Percentiles rank a stretch among this genome's conserved stretches.
Evolutionary conservation across 2,329 filamentous ascomycete genomes (phyloP).

Genomic region (Trichophyton simii): DNA sequence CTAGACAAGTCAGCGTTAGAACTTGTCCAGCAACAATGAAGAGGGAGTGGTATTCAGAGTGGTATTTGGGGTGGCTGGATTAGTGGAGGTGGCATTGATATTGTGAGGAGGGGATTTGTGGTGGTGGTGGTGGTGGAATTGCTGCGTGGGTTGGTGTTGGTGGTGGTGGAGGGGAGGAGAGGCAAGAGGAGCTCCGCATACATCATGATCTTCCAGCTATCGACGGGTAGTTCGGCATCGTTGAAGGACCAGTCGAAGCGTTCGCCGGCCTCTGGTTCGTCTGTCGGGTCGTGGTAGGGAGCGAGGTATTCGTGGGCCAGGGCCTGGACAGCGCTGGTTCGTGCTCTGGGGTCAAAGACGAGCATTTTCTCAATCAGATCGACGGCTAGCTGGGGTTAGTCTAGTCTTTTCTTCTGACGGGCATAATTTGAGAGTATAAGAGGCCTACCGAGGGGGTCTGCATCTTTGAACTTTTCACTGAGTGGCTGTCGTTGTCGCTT

Average conservation of each 20-base stretch:
- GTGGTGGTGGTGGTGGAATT: neutral
- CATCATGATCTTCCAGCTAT: slow-evolving; percentile 99
- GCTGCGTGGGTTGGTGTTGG: neutral
- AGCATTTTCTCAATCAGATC: slow-evolving; percentile 94
- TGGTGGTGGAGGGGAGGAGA: slow-evolving; percentile 7
- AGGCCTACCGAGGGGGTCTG: slow-evolving; percentile 60
- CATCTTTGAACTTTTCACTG: slow-evolving; percentile 84
- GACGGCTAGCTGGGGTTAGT: slow-evolving; percentile 48
- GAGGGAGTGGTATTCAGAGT: no score
- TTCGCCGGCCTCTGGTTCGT: slow-evolving; percentile 89
- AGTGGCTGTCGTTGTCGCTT: slow-evolving; percentile 86
- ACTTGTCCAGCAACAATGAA: neutral
- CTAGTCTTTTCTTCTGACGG: neutral
- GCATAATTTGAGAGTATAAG: slow-evolving; percentile 23
- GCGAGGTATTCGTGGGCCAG: slow-evolving; percentile 86
- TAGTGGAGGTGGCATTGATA: neutral
- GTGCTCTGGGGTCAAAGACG: slow-evolving; percentile 95
- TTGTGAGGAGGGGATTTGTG: neutral
- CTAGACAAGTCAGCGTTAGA: slow-evolving; percentile 35
- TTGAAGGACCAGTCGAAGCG: slow-evolving; percentile 99
- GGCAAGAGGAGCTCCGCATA: slow-evolving; percentile 36
- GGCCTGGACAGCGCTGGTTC: slow-evolving; percentile 74
- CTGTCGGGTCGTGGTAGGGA: slow-evolving; percentile 92
- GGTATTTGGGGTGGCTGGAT: no score
- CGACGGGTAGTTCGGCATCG: slow-evolving; percentile 89